Conservation (phyloP, 2,329 filamentous ascomycete genomes). For the Botrytis cinerea region DNA sequence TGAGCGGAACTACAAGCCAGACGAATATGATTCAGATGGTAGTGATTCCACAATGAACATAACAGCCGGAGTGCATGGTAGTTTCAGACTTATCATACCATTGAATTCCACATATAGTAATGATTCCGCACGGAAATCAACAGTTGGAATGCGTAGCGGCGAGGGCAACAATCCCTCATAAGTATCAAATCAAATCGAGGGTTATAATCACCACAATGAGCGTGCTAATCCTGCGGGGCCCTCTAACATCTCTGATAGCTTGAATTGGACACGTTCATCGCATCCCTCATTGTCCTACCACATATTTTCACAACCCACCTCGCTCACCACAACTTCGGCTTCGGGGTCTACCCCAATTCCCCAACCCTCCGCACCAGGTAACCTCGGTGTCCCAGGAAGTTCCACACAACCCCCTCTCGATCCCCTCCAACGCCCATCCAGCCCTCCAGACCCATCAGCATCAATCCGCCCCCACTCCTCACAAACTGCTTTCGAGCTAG, state of each 20-base stretch:
- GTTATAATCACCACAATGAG: background rate
- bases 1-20: too few species aligned
- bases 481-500: background rate
- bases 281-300: too few species aligned
- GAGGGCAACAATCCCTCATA: background rate
- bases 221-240: background rate
- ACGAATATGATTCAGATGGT: too few species aligned
- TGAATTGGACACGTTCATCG: background rate
- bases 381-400: background rate
- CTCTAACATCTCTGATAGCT: too few species aligned
- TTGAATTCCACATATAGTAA: background rate
- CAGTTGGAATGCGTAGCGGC: background rate
- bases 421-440: background rate
- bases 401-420: background rate
- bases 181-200: too few species aligned
- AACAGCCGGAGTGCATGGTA: background rate
- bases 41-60: background rate
- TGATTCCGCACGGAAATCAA: background rate
- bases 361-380: background rate
- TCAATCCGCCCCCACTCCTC: background rate
- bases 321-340: background rate
- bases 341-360: background rate
- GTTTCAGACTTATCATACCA: background rate
- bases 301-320: fast-evolving
- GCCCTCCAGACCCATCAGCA: background rate